These are phyloP conservation scores for Ajuga chamaepitys DNA, from an alignment of 257 asterid species.

Conservation along the genomic window DNA sequence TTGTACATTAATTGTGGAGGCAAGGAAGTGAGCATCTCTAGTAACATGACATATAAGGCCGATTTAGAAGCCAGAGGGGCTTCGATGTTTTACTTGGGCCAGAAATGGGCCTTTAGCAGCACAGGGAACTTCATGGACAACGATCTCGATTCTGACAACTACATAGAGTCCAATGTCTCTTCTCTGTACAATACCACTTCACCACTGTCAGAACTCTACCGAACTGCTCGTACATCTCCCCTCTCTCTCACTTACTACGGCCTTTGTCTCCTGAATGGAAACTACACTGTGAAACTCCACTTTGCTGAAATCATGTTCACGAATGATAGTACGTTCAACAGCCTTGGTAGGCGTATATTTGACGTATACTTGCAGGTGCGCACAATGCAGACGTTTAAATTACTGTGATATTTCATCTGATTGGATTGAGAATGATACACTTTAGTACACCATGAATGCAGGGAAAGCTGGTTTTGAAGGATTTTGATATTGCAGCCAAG, in stretches of 20 bases:
- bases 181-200: constrained; percentile 23
- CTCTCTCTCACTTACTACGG: constrained; percentile 90
- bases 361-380: constrained; percentile 88
- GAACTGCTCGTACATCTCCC: constrained; percentile 72
- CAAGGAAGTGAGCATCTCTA: constrained; percentile 25
- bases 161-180: constrained; percentile 39
- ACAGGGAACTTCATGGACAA: constrained; percentile 86
- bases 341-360: constrained; percentile 77
- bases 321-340: constrained; percentile 55
- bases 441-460: constrained; percentile 20
- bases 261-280: constrained; percentile 69
- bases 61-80: constrained; percentile 78
- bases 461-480: constrained; percentile 63
- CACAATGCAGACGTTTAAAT: background rate
- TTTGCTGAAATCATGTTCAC: constrained; percentile 75
- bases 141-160: constrained; percentile 50
- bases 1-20: constrained; percentile 85
- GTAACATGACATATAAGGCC: constrained; percentile 36
- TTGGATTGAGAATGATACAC: constrained; percentile 9
- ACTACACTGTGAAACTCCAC: constrained; percentile 79
- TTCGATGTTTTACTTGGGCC: constrained; percentile 49
- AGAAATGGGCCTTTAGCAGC: constrained; percentile 91
- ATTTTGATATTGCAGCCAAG: constrained; percentile 63
- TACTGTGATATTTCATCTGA: background rate
- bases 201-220: constrained; percentile 40